These are phyloP conservation scores for Berkeleyomyces basicola DNA, from an alignment of 2,329 filamentous ascomycete genomes.

Conservation along the genomic window DNA sequence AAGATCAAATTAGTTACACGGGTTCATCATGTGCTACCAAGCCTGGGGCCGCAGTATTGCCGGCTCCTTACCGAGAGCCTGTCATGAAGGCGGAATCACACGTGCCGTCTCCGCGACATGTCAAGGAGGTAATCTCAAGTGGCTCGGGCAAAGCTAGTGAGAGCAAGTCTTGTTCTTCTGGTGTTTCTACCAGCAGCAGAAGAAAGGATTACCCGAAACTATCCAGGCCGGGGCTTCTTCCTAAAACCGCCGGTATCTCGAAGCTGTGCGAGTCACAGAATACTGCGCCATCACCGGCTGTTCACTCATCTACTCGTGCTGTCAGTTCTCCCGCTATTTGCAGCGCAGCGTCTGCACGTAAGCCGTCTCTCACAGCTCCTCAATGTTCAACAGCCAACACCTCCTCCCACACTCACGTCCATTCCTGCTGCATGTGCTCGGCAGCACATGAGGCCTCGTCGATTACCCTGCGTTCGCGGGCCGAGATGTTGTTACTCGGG, in stretches of 20 bases:
- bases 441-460: neutral
- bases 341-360: no score
- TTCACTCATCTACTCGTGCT: neutral
- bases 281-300: no score
- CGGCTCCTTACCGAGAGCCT: neutral
- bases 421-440: neutral
- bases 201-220: neutral
- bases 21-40: neutral
- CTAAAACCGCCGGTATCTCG: no score
- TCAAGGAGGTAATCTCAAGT: neutral
- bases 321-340: no score
- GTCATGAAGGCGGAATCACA: neutral
- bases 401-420: neutral
- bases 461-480: neutral
- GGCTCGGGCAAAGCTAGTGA: neutral
- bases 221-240: no score
- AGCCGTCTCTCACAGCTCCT: neutral
- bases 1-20: neutral
- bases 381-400: neutral
- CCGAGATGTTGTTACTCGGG: neutral
- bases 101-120: neutral
- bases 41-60: no score
- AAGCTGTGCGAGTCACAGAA: no score
- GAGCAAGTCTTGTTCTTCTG: neutral
- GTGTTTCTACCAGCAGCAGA: neutral